Conservation (phyloP, 2,329 filamentous ascomycete genomes). For the Pseudogymnoascus sp. region DNA sequence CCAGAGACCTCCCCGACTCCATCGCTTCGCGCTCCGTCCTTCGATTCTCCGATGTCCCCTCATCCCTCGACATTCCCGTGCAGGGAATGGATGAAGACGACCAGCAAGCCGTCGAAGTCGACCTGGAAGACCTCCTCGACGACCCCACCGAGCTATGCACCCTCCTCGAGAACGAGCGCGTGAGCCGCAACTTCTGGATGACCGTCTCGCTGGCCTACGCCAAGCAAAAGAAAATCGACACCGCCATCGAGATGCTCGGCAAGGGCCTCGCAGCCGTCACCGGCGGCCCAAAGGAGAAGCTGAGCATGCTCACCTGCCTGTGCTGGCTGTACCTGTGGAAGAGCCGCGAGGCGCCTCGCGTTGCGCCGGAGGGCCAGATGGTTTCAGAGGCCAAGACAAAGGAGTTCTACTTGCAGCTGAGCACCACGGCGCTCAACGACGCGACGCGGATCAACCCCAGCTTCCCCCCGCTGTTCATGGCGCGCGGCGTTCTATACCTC, state of each 20-base stretch:
- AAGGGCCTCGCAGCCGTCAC: slow-evolving; percentile 55
- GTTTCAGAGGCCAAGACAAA: slow-evolving; percentile 77
- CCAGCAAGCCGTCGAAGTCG: slow-evolving; percentile 75
- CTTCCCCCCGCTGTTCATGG: slow-evolving; percentile 84
- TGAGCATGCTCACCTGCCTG: slow-evolving; percentile 57
- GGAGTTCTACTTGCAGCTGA: slow-evolving; percentile 82
- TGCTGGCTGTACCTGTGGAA: slow-evolving; percentile 67
- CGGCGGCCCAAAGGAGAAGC: slow-evolving; percentile 54
- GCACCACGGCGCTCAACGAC: slow-evolving; percentile 89
- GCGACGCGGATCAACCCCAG: slow-evolving; percentile 89
- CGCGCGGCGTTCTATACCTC: slow-evolving; percentile 80
- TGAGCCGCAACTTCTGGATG: slow-evolving; percentile 91
- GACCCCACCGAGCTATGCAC: slow-evolving; percentile 93
- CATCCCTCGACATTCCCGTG: slow-evolving; percentile 58
- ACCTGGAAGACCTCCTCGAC: slow-evolving; percentile 82
- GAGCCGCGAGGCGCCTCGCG: slow-evolving; percentile 58
- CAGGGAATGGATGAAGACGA: slow-evolving; percentile 53
- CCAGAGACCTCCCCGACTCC: not conserved
- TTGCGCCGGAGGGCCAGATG: slow-evolving; percentile 54
- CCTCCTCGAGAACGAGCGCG: slow-evolving; percentile 87
- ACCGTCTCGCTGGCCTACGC: slow-evolving; percentile 95
- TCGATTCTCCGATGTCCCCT: slow-evolving; percentile 57
- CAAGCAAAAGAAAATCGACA: slow-evolving; percentile 88
- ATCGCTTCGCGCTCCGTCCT: slow-evolving; percentile 2
- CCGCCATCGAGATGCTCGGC: slow-evolving; percentile 65